Evolutionary conservation across 345 rosid species (phyloP).

Genomic region (Iberis pinnata): DNA sequence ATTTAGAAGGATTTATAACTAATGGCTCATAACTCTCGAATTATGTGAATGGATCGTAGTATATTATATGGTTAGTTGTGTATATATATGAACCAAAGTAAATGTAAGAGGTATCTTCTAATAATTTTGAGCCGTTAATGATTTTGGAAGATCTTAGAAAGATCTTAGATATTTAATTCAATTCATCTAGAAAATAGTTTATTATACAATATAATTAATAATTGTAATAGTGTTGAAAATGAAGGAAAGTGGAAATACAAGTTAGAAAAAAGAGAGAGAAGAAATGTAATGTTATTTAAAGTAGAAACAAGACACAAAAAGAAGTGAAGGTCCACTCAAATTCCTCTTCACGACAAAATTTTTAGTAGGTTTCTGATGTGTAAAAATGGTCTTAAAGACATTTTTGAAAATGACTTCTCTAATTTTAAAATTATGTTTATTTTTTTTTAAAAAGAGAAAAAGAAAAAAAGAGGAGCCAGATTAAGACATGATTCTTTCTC

Average conservation of each 20-base stretch:
- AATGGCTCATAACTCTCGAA: no score
- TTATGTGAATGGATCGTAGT: no score
- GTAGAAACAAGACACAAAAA: constrained; percentile 29
- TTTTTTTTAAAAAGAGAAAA: not conserved
- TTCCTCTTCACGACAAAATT: constrained; percentile 25
- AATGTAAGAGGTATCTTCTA: not conserved
- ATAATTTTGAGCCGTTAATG: constrained; percentile 12
- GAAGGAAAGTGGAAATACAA: constrained; percentile 18
- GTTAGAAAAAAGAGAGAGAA: constrained; percentile 13
- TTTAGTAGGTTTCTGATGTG: constrained; percentile 34
- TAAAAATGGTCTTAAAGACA: constrained; percentile 33
- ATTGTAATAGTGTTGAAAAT: constrained; percentile 14
- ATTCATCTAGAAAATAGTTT: not conserved
- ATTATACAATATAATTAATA: not conserved
- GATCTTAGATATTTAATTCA: constrained; percentile 13
- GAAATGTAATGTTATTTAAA: constrained; percentile 25
- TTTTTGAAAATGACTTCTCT: constrained; percentile 18
- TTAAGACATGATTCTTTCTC: constrained; percentile 19
- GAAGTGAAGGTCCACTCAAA: constrained; percentile 17
- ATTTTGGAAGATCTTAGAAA: constrained; percentile 20
- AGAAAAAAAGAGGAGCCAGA: constrained; percentile 4
- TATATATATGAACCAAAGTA: no score
- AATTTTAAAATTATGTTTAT: not conserved
- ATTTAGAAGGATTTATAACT: no score
- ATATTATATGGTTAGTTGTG: no score